phyloP scores from a whole-genome alignment of 352 stramenopile species.

The Albugo candida region DNA sequence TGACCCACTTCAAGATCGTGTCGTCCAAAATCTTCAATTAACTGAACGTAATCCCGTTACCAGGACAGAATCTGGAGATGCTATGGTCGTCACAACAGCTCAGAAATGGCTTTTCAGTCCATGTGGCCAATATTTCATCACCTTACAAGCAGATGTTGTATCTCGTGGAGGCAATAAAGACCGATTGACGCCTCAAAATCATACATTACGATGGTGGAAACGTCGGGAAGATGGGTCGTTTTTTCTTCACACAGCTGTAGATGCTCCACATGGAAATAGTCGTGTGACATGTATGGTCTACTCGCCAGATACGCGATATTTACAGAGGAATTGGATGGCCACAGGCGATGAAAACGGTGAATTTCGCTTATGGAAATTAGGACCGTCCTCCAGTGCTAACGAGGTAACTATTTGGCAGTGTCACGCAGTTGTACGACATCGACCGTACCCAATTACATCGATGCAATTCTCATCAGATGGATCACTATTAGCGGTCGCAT shows the following conservation, averaged over 20 bases:
- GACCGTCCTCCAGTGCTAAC: background rate
- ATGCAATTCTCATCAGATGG: conserved; percentile 54
- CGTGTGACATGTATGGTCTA: conserved; percentile 33
- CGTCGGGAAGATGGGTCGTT: conserved; percentile 54
- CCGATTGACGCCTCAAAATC: conserved; percentile 9
- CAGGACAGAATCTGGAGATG: conserved; percentile 36
- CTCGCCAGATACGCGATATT: conserved; percentile 13
- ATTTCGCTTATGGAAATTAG: conserved; percentile 51
- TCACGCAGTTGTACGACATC: conserved; percentile 59
- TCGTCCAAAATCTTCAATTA: conserved; percentile 42
- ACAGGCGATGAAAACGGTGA: conserved; percentile 44
- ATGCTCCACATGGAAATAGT: conserved; percentile 42
- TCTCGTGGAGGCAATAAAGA: background rate
- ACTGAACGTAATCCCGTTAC: conserved; percentile 73
- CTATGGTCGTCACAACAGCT: conserved; percentile 24
- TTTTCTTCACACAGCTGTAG: conserved; percentile 62
- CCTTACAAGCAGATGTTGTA: conserved; percentile 22
- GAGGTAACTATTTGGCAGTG: conserved; percentile 28
- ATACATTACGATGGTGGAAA: conserved; percentile 58
- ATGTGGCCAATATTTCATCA: conserved; percentile 28
- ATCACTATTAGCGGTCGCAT: conserved; percentile 69
- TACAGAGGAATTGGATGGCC: conserved; percentile 23
- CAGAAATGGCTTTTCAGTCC: conserved; percentile 35
- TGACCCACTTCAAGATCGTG: conserved; percentile 56
- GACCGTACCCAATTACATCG: conserved; percentile 38